These are phyloP conservation scores for Oryza meridionalis DNA, from an alignment of 176 grass and related monocot genomes.

Conservation along the genomic window DNA sequence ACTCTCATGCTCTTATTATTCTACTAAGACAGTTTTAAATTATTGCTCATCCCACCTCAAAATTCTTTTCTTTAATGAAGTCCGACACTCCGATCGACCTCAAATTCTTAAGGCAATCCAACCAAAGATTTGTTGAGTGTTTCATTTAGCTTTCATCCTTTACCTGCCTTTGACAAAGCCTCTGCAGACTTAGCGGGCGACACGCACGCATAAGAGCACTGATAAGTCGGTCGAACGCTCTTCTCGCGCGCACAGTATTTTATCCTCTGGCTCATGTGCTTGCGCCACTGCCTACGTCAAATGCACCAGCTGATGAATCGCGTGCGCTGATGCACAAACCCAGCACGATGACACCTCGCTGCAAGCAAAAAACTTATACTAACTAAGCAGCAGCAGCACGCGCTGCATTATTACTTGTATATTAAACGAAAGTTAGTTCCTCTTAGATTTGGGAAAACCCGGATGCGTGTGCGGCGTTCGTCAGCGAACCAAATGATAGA, in stretches of 20 bases:
- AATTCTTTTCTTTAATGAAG: not conserved
- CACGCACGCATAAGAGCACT: not conserved
- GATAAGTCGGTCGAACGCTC: not conserved
- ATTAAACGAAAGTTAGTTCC: not conserved
- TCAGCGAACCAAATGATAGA: slow-evolving; percentile 22
- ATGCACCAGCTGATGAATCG: not conserved
- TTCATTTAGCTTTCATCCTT: not conserved
- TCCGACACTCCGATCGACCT: no score
- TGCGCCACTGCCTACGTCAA: slow-evolving; percentile 61
- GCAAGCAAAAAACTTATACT: slow-evolving; percentile 9
- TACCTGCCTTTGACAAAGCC: not conserved
- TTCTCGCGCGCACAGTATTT: not conserved
- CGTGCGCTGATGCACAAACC: not conserved
- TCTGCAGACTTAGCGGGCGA: not conserved
- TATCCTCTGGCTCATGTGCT: slow-evolving; percentile 3
- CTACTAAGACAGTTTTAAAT: no score
- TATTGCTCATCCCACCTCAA: no score
- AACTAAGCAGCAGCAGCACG: slow-evolving; percentile 15
- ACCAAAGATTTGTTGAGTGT: not conserved
- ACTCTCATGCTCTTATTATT: no score
- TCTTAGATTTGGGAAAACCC: not conserved
- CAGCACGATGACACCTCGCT: not conserved
- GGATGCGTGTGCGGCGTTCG: slow-evolving; percentile 29
- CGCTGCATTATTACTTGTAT: not conserved
- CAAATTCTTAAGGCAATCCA: not conserved